phyloP scores from a whole-genome alignment of 257 asterid species.

The Fraxinus pennsylvanica region DNA sequence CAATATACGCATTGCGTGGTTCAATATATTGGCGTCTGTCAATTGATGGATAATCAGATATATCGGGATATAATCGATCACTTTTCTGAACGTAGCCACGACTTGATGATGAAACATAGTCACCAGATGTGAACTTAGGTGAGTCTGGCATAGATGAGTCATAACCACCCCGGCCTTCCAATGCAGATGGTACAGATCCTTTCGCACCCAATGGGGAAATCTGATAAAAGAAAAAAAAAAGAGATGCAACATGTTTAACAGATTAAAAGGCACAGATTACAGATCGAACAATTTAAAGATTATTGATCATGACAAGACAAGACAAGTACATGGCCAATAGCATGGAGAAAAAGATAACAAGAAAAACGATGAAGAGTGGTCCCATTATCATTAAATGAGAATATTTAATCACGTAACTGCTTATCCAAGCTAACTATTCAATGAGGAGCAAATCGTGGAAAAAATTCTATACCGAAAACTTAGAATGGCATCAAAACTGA shows the following conservation, averaged over 20 bases:
- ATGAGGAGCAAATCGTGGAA: background rate
- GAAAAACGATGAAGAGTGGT: background rate
- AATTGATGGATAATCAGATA: conserved; percentile 66
- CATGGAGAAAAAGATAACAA: background rate
- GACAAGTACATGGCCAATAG: background rate
- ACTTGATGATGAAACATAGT: conserved; percentile 66
- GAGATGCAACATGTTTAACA: conserved; percentile 1
- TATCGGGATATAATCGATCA: conserved; percentile 72
- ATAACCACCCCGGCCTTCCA: conserved; percentile 75
- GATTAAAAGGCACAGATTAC: conserved; percentile 6
- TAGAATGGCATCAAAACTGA: background rate
- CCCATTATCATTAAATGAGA: background rate
- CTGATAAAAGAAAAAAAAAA: conserved; percentile 37
- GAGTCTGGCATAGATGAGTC: conserved; percentile 67
- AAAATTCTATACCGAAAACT: background rate
- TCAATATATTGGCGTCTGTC: conserved; percentile 76
- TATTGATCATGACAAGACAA: background rate
- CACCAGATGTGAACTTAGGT: conserved; percentile 63
- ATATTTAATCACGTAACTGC: background rate
- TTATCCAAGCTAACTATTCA: background rate
- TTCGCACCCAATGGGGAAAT: conserved; percentile 59
- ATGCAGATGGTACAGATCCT: conserved; percentile 60
- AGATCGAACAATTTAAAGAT: conserved; percentile 8
- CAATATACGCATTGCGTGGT: conserved; percentile 61
- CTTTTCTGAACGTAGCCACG: conserved; percentile 68